Evolutionary conservation across 2,329 filamentous ascomycete genomes (phyloP), one percentile per base, ranked within the genome.

Genomic region (Mycosphaerelloides madeirae): DNA sequence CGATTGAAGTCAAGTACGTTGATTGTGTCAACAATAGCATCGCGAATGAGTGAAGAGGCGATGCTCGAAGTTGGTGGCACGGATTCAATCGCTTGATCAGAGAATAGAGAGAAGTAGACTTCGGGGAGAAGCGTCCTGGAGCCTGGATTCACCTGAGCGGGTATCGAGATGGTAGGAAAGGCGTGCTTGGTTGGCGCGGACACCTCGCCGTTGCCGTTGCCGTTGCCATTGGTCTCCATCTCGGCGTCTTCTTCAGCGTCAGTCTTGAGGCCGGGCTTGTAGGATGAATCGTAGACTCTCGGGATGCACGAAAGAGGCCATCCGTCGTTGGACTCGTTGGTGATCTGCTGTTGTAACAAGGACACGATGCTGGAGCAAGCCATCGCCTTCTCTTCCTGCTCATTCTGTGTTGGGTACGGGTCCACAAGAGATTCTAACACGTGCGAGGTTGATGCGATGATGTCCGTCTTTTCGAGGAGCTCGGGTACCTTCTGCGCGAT

Each of bases 1-100:
- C 93, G 84, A 67, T 97, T 98, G 72, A 88, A 95, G 69, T 97
- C 81, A 13, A 98, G 76, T 40, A 88, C 83, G 63, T 96, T 96
- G 68, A 98, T 93, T 0, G 90, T 96, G 64, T 98, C 93, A 31
- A 87, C 77, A 43, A 97, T 77, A 1, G 81, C 81, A 65, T 98
- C 93, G 37, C 93, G 81, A 46, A 98, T 77, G 31, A 98, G 71
- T 6, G 84, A 89, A 1, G 89, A 83, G 1, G 90, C 84, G 57
- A 96, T 83, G 62, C 83, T 80, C 3, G 79, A 78, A 9, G 80
- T 80, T 3, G 83, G 77, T 25, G 93, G 93, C 8, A 98, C 93
- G 1, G 91, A 63, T 52, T 91, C 83, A 32, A 94, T 75, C 13
- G 95, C 88, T 63, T 95, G 89, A 53, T 87, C 79, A 5, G 82